These are phyloP conservation scores for Diplodia intermedia DNA, from an alignment of 2,329 filamentous ascomycete genomes.

Conservation along the genomic window DNA sequence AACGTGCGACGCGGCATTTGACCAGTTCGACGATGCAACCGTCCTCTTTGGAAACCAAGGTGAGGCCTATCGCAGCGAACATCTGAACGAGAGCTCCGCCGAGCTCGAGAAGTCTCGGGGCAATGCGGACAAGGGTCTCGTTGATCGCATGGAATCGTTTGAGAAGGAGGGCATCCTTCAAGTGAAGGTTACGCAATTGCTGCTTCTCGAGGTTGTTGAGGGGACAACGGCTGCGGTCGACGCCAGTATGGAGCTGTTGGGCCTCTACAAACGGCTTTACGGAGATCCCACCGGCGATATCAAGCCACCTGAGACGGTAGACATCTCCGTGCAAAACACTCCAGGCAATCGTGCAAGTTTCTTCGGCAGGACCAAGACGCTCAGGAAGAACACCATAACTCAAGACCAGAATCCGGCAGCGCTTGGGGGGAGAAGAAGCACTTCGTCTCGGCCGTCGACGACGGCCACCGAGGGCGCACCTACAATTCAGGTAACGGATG, in stretches of 20 bases:
- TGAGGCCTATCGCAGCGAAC: slow-evolving; percentile 67
- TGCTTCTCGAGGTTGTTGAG: slow-evolving; percentile 81
- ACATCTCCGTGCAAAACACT: slow-evolving; percentile 35
- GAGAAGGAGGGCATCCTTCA: slow-evolving; percentile 91
- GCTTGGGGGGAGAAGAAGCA: slow-evolving; percentile 51
- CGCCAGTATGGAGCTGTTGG: slow-evolving; percentile 81
- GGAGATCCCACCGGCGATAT: slow-evolving; percentile 59
- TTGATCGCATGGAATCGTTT: slow-evolving; percentile 80
- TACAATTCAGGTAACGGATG: slow-evolving; percentile 74
- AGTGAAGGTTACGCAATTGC: slow-evolving; percentile 92
- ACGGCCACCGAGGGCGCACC: slow-evolving; percentile 58
- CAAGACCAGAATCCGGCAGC: slow-evolving; percentile 45
- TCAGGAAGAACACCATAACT: slow-evolving; percentile 28
- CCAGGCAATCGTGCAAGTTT: slow-evolving; percentile 57
- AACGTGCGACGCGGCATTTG: slow-evolving; percentile 88
- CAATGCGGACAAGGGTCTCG: slow-evolving; percentile 56
- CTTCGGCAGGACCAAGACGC: slow-evolving; percentile 63
- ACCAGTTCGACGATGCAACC: slow-evolving; percentile 78
- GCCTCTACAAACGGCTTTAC: slow-evolving; percentile 82
- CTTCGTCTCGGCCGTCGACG: slow-evolving; percentile 38
- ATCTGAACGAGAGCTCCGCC: slow-evolving; percentile 63
- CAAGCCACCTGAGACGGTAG: slow-evolving; percentile 36
- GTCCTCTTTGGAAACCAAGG: slow-evolving; percentile 71
- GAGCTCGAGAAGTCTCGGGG: slow-evolving; percentile 41
- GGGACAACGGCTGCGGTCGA: slow-evolving; percentile 87